A percentile compares a stretch with the other conserved stretches of the same genome.
phyloP scores from a whole-genome alignment of 257 asterid species.

The Eustoma russellianum region DNA sequence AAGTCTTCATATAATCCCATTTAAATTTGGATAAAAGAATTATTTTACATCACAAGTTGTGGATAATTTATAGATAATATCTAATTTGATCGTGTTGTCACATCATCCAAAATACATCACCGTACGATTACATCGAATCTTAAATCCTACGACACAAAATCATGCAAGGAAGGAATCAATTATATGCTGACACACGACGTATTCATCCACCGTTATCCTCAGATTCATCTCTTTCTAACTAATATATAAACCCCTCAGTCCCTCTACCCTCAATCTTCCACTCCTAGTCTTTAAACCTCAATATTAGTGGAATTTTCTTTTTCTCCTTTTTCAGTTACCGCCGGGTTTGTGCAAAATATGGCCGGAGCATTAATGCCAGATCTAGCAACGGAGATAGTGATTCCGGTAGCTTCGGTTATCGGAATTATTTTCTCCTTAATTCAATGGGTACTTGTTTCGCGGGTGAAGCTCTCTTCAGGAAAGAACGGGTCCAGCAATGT shows the following conservation, averaged over 20 bases:
- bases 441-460: constrained; percentile 70
- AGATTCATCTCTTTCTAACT: constrained; percentile 4
- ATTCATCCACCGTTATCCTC: constrained; percentile 16
- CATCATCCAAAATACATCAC: neutral
- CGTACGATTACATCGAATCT: neutral
- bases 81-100: neutral
- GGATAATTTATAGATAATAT: no score
- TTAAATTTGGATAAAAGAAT: no score
- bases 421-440: constrained; percentile 64
- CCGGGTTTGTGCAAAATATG: constrained; percentile 31
- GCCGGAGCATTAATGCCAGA: constrained; percentile 52
- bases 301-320: neutral
- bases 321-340: neutral
- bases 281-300: neutral
- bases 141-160: neutral
- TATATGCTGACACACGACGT: constrained; percentile 10
- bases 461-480: constrained; percentile 46
- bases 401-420: constrained; percentile 63
- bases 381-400: constrained; percentile 56
- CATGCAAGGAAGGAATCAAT: neutral
- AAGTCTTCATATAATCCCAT: no score
- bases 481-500: constrained; percentile 22
- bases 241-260: constrained; percentile 15
- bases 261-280: neutral
- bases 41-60: no score